Base-by-base conservation (phyloP, 2,329 filamentous ascomycete species). In the Colletotrichum spinosum region DNA sequence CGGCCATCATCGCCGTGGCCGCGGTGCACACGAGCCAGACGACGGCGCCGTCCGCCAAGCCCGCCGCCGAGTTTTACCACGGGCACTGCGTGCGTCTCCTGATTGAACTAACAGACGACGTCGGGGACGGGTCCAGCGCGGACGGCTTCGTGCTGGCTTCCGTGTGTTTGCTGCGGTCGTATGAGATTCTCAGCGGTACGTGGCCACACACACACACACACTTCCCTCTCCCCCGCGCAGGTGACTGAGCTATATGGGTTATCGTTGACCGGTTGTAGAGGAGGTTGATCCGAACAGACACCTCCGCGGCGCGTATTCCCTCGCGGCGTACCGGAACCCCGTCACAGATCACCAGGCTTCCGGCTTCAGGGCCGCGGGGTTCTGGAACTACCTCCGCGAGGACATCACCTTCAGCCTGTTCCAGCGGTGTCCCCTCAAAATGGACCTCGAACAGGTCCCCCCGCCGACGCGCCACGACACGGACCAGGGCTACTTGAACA, bases 321-420 rank as follows among this genome's bases (percentile, higher is more conserved):
- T 83, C n/a, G 75, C 78, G 1, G 78, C 76, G 1, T 70, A 73
- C 5, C 70, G 72, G 8, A 70, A 39, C 57, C 60, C 71, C 1
- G 60, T 70, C 7, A 65, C 71, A 0, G 72, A 70, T 3, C 66
- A 71, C 0, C 45, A 70, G 2, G 68, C 70, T 0, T 63, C 71
- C 3, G 74, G 74, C 0, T 68, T 84, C 0, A 67, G 77, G 2
- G 74, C 74, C 4, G 78, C 81, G 1, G 82, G 82, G 0, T 81
- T 82, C 59, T 85, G 82, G 83, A 85, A 85, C 64, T 84, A 84
- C 57, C 75, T 85, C 0, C 77, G 83, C 1, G 82, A 85, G 69
- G 82, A 85, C 42, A 84, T 85, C n/a, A 84, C 83, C 0, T 82
- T 84, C n/a, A 81, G 81, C n/a, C 69, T 85, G 1, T 83, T 81